Evolutionary conservation across 2,329 filamentous ascomycete genomes (phyloP), one percentile per base, ranked within the genome.

Genomic region (Zalaria obscura): DNA sequence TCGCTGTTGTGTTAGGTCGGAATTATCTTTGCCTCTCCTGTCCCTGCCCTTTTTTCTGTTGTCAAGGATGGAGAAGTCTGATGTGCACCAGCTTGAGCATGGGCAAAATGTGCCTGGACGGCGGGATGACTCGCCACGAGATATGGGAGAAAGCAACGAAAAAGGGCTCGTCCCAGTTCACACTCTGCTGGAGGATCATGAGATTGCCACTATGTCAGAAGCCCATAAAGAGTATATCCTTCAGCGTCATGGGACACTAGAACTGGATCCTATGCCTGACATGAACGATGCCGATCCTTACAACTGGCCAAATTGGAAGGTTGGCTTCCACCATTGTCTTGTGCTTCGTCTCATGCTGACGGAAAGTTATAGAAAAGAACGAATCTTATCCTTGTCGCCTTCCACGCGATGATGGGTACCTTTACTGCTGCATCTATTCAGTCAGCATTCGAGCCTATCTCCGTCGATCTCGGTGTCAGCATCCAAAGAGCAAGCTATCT

Each of bases 281-380:
- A 62, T 63, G 49, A 62, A 62, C 31, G 63, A 67, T 42, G 67
- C 65, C 3, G 71, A 75, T 50, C 72, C 72, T 1, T 73, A 71
- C 52, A 75, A 76, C 45, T 75, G 70, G 70, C 63, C 69, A 2
- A 52, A 50, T 25, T 69, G 68, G 64, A 72, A 69, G 59, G 41
- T 43, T n/a, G 31, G 37, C 18, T 18, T 18, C 18, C 18, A 18
- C 18, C 18, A 18, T 18, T 18, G 18, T 18, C 18, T 18, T 18
- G 18, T 18, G 18, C 18, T 18, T 18, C 18, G 18, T 18, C 18
- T 18, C 18, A 18, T 18, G 18, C 18, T 18, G 18, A 18, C 18
- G 18, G 18, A 18, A 18, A 18, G 18, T 18, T 10, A 4, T 2
- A 67, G 69, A 76, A 75, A 68, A 53, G 60, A 1, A 43, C 59